Conservation (phyloP, 129 eudicot species). For the Glebionis coronaria region DNA sequence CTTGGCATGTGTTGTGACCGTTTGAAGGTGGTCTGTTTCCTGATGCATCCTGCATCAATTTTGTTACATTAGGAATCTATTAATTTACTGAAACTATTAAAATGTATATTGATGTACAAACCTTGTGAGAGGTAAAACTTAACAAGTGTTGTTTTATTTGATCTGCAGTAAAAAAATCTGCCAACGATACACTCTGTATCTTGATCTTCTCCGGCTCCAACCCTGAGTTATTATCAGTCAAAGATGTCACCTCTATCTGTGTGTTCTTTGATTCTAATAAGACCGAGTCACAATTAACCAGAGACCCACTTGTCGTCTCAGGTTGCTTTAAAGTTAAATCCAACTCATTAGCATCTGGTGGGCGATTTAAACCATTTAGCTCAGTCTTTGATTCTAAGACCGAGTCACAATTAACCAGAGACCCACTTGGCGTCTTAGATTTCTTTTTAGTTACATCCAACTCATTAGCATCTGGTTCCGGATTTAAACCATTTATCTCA, state of each 20-base stretch:
- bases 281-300: slow-evolving; percentile 23
- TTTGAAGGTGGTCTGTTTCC: slow-evolving; percentile 25
- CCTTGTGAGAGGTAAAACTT: slow-evolving; percentile 54
- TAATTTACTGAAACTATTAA: neutral
- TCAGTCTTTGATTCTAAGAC: slow-evolving; percentile 26
- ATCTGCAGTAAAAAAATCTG: slow-evolving; percentile 53
- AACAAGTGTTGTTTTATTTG: slow-evolving; percentile 55
- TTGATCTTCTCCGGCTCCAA: slow-evolving; percentile 42
- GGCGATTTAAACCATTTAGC: slow-evolving; percentile 18
- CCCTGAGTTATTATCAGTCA: slow-evolving; percentile 24
- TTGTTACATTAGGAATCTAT: slow-evolving; percentile 11
- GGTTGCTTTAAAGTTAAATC: slow-evolving; percentile 29
- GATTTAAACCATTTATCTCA: slow-evolving; percentile 22
- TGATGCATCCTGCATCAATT: slow-evolving; percentile 32
- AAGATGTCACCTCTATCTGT: slow-evolving; percentile 32
- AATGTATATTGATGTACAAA: slow-evolving; percentile 21
- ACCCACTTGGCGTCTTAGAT: slow-evolving; percentile 29
- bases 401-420: slow-evolving; percentile 29
- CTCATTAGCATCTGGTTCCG: slow-evolving; percentile 22
- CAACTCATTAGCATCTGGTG: slow-evolving; percentile 20
- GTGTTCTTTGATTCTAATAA: slow-evolving; percentile 27
- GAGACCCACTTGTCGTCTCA: slow-evolving; percentile 33
- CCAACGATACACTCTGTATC: slow-evolving; percentile 49
- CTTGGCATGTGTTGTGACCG: slow-evolving; percentile 56
- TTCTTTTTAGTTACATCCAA: slow-evolving; percentile 23